phyloP scores from a whole-genome alignment of 768 basidiomycete genomes.

The Suillus bovinus region DNA sequence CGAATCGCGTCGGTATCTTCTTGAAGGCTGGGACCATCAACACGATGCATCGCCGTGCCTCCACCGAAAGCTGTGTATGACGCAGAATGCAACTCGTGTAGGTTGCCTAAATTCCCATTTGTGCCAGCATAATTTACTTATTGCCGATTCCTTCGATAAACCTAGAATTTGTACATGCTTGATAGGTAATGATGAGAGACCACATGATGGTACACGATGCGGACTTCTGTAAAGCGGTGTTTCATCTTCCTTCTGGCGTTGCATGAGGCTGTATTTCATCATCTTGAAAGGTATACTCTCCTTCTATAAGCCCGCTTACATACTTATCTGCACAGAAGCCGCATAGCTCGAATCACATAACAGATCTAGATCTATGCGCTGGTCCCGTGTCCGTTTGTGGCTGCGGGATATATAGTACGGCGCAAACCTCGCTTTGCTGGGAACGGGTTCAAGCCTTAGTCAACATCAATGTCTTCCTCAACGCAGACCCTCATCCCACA shows the following conservation, averaged over 20 bases:
- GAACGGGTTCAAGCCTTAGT: not conserved
- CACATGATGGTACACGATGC: not conserved
- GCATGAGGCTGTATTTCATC: not conserved
- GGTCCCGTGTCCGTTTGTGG: not conserved
- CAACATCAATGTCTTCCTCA: constrained; percentile 1
- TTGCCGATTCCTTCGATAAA: not conserved
- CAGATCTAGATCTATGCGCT: not conserved
- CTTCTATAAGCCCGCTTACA: not conserved
- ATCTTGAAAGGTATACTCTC: not conserved
- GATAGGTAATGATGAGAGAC: not conserved
- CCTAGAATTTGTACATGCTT: not conserved
- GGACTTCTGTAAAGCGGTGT: not conserved
- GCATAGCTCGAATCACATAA: not conserved
- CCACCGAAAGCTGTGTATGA: not conserved
- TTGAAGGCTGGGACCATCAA: not conserved
- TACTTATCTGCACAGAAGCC: not conserved
- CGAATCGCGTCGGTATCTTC: not conserved
- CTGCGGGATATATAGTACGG: constrained; percentile 3
- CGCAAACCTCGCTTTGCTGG: too few species aligned
- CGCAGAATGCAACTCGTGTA: not conserved
- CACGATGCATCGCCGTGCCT: not conserved
- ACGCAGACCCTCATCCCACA: not conserved
- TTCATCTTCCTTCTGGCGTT: not conserved
- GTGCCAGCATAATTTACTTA: not conserved
- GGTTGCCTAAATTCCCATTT: not conserved